A percentile compares a stretch with the other conserved stretches of the same genome.
These are phyloP conservation scores for Corylus heterophylla DNA, from an alignment of 306 rosid species.

Conservation along the genomic window DNA sequence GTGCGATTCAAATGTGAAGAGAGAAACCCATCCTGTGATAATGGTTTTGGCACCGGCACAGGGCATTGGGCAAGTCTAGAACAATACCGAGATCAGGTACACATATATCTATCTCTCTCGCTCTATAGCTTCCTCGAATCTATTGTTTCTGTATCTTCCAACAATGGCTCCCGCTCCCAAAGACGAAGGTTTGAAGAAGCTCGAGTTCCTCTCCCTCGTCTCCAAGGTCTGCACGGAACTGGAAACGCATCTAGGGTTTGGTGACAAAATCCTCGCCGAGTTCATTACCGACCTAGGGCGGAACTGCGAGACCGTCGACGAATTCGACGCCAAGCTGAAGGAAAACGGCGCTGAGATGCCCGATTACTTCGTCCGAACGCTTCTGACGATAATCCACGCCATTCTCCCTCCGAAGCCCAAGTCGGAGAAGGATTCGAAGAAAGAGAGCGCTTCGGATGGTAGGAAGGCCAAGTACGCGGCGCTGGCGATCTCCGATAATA, in stretches of 20 bases:
- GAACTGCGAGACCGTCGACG: slow-evolving; percentile 52
- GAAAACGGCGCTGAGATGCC: slow-evolving; percentile 77
- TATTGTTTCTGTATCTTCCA: neutral
- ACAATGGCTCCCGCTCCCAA: slow-evolving; percentile 41
- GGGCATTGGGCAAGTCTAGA: neutral
- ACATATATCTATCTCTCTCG: neutral
- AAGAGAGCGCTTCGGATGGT: slow-evolving; percentile 43
- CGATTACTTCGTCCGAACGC: slow-evolving; percentile 61
- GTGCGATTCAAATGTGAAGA: too few relatives aligned
- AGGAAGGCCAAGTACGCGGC: slow-evolving; percentile 53
- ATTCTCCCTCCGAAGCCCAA: slow-evolving; percentile 66
- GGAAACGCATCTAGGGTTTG: slow-evolving; percentile 69
- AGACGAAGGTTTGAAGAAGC: slow-evolving; percentile 61
- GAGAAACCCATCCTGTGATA: too few relatives aligned
- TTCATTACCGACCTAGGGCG: slow-evolving; percentile 71
- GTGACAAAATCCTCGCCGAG: slow-evolving; percentile 75
- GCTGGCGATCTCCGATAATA: slow-evolving; percentile 56
- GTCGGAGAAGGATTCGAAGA: slow-evolving; percentile 39
- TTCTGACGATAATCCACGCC: slow-evolving; percentile 63
- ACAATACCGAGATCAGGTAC: neutral
- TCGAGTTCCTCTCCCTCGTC: slow-evolving; percentile 72
- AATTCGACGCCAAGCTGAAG: slow-evolving; percentile 60
- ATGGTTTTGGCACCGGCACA: too few relatives aligned
- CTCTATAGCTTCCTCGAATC: neutral
- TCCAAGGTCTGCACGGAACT: slow-evolving; percentile 79